Base-by-base conservation (phyloP, 345 rosid species). In the Cardamine chenopodiifolia region DNA sequence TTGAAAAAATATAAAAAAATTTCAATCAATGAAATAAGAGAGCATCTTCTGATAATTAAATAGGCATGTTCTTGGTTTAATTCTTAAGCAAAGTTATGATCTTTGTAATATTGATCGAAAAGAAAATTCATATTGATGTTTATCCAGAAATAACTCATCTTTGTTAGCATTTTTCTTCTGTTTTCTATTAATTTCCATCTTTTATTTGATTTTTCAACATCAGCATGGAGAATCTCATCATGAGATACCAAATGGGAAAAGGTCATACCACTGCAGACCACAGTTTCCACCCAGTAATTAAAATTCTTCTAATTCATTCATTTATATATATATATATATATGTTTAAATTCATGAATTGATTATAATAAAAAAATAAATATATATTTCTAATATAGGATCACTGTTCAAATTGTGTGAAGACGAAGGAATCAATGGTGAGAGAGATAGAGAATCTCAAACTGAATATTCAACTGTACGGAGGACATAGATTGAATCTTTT, bases 191-290 rank as follows among this genome's bases (percentile, higher is more conserved):
- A 23, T 48, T 71, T 49, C 7, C 40, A 12, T 59, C 0, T 12
- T 52, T 35, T 12, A 50, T 50, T 35, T 71, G 2, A 2, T 17
- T 49, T 35, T 17, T 9, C 5, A 14, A 72, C 25, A n/a, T 72
- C 62, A 73, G 71, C 77, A 73, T 73, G 65, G 65, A 73, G 63
- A 63, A 73, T 63, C 45, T 73, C 63, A 73, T 73, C 45, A 62
- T 73, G 63, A 63, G 70, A 53, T 73, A 63, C 14, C 71, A 54
- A 73, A 42, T 15, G 77, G 56, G 39, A 53, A 73, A 54, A 54
- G 70, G 70, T 31, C 70, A 72, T 17, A 17, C 69, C 23, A 6
- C 76, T 61, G 61, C 68, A 62, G 52, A 35, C 28, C 39, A 60
- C 75, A 71, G 75, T 71, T 61, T 62, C 53, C 68, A 71, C 31